A percentile compares a stretch with the other conserved stretches of the same genome.
phyloP scores from a whole-genome alignment of 768 basidiomycete species.

The Auricularia heimuer region DNA sequence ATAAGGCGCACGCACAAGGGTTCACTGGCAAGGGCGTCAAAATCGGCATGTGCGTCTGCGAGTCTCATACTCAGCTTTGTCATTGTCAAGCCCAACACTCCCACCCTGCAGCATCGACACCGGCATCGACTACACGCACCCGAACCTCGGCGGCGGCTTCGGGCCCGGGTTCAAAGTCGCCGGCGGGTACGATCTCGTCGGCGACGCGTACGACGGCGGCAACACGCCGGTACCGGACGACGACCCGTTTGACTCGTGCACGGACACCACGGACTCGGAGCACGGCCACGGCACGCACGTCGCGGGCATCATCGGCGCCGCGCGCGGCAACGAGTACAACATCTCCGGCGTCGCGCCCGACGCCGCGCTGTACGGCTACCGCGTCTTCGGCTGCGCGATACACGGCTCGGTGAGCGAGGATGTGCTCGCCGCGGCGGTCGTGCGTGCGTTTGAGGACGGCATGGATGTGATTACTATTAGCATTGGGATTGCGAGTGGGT shows the following conservation, averaged over 20 bases:
- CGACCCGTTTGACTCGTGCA: conserved; percentile 1
- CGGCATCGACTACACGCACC: conserved; percentile 7
- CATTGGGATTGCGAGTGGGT: conserved; percentile 23
- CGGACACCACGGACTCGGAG: conserved; percentile 16
- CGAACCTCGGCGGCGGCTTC: conserved; percentile 11
- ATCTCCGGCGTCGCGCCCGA: conserved; percentile 52
- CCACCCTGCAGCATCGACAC: conserved; percentile 19
- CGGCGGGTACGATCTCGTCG: conserved; percentile 10
- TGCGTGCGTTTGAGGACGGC: conserved; percentile 15
- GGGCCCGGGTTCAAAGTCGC: conserved; percentile 8
- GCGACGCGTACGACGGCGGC: conserved; percentile 8
- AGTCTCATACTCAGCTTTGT: background rate
- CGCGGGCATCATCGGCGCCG: conserved; percentile 19
- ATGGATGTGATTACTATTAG: conserved; percentile 21
- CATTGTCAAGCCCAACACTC: conserved; percentile 18
- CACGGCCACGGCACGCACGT: conserved; percentile 35
- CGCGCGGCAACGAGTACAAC: conserved; percentile 22
- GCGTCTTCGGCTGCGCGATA: conserved; percentile 48
- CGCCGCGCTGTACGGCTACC: conserved; percentile 43
- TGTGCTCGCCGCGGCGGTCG: conserved; percentile 4
- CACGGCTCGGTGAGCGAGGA: conserved; percentile 17
- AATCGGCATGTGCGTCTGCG: background rate
- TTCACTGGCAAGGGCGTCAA: background rate
- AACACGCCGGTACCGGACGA: conserved; percentile 3
- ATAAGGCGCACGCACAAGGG: background rate